Percentiles rank a stretch among this genome's conserved stretches.
Conservation (phyloP, 140 eudicot genomes). For the Bidens hawaiensis region DNA sequence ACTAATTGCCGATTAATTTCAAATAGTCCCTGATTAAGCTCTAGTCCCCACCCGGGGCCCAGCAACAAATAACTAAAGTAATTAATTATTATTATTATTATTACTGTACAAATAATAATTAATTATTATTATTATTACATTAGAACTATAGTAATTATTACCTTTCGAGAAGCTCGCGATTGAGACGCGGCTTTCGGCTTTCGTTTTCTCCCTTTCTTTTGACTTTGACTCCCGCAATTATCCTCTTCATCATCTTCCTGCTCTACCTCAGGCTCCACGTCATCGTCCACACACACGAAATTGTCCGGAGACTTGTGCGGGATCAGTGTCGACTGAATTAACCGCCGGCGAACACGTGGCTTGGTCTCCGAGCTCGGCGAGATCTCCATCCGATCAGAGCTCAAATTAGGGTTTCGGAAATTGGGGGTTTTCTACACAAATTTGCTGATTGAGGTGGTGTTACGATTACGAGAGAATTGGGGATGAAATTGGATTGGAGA, state of each 20-base stretch:
- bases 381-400: constrained; percentile 40
- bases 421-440: constrained; percentile 2
- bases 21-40: no score
- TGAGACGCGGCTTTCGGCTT: constrained; percentile 30
- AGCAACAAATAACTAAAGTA: no score
- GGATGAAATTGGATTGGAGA: constrained; percentile 3
- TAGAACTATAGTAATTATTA: no score
- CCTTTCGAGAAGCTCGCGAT: constrained; percentile 49
- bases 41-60: no score
- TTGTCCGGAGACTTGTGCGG: constrained; percentile 48
- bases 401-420: constrained; percentile 28
- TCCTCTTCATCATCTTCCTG: constrained; percentile 46
- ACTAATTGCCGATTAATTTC: no score
- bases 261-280: constrained; percentile 20
- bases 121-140: no score
- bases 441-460: not conserved
- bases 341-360: constrained; percentile 52
- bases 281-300: constrained; percentile 29
- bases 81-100: no score
- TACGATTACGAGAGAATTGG: constrained; percentile 5
- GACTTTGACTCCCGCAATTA: constrained; percentile 30
- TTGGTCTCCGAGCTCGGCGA: constrained; percentile 29
- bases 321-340: constrained; percentile 71
- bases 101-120: no score
- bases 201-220: constrained; percentile 28